phyloP scores from a whole-genome alignment of 352 stramenopile genomes.

The Globisporangium heterothallicum region DNA sequence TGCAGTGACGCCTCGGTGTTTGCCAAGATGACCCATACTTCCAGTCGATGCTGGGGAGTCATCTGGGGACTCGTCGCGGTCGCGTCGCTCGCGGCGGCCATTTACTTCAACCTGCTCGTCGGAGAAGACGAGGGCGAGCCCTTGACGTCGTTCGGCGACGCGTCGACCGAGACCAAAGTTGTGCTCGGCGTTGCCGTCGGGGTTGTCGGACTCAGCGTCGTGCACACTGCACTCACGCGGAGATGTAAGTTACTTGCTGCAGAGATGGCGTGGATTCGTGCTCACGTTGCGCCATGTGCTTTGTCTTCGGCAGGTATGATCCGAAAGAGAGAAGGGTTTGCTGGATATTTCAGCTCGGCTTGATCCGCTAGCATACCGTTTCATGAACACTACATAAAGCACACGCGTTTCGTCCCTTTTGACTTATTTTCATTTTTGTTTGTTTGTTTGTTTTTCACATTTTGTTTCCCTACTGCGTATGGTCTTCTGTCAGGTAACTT shows the following conservation, averaged over 20 bases:
- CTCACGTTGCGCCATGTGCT: not conserved
- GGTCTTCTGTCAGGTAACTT: not conserved
- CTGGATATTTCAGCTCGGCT: slow-evolving; percentile 22
- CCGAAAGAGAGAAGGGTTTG: slow-evolving; percentile 31
- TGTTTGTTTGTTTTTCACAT: not conserved
- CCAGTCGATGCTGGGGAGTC: slow-evolving; percentile 85
- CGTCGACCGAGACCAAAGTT: slow-evolving; percentile 48
- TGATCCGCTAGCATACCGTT: not conserved
- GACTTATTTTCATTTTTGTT: not conserved
- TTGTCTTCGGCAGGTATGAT: slow-evolving; percentile 32
- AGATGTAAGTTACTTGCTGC: slow-evolving; percentile 62
- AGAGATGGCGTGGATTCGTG: too few relatives aligned
- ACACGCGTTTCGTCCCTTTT: not conserved
- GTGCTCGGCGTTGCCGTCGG: slow-evolving; percentile 40
- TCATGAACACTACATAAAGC: slow-evolving; percentile 1
- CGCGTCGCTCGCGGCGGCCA: slow-evolving; percentile 59
- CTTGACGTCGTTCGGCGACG: slow-evolving; percentile 44
- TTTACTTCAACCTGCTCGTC: slow-evolving; percentile 85
- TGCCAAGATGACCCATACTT: slow-evolving; percentile 88
- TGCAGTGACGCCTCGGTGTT: slow-evolving; percentile 82
- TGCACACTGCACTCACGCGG: slow-evolving; percentile 65
- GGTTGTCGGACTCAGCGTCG: slow-evolving; percentile 49
- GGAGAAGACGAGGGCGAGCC: slow-evolving; percentile 41
- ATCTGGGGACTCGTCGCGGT: slow-evolving; percentile 84
- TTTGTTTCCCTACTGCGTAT: not conserved